Conservation (phyloP, 176 grass and related monocot species). For the Zea luxurians region DNA sequence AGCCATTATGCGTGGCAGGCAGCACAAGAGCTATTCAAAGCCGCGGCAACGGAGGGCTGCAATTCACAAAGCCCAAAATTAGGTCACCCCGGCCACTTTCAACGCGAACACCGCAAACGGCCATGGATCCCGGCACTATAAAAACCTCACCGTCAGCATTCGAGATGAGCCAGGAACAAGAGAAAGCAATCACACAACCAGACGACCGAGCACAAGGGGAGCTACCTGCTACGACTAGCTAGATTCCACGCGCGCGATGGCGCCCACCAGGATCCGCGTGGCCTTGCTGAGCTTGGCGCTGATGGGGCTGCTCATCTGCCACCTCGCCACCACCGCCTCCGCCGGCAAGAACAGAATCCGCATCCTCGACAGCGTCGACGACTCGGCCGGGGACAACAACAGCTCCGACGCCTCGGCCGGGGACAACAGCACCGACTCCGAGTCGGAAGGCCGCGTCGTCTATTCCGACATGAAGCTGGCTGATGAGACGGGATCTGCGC, state of each 20-base stretch:
- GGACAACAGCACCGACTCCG: no score
- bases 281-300: constrained; percentile 23
- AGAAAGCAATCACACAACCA: no score
- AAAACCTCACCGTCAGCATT: not conserved
- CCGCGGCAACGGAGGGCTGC: not conserved
- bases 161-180: no score
- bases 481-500: not conserved
- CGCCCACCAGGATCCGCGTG: not conserved
- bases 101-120: not conserved
- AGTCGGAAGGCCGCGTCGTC: constrained; percentile 23
- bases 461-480: constrained; percentile 30
- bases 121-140: not conserved
- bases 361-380: not conserved
- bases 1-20: no score
- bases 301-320: constrained; percentile 15
- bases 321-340: not conserved
- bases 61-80: not conserved
- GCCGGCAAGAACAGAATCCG: constrained; percentile 24
- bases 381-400: not conserved
- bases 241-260: no score
- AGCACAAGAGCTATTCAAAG: no score
- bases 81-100: not conserved
- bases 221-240: no score
- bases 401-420: not conserved
- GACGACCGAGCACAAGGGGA: no score